Evolutionary conservation across 768 basidiomycete species (phyloP), one percentile per base, ranked within the genome.

Genomic region (Tulasnella sp.): DNA sequence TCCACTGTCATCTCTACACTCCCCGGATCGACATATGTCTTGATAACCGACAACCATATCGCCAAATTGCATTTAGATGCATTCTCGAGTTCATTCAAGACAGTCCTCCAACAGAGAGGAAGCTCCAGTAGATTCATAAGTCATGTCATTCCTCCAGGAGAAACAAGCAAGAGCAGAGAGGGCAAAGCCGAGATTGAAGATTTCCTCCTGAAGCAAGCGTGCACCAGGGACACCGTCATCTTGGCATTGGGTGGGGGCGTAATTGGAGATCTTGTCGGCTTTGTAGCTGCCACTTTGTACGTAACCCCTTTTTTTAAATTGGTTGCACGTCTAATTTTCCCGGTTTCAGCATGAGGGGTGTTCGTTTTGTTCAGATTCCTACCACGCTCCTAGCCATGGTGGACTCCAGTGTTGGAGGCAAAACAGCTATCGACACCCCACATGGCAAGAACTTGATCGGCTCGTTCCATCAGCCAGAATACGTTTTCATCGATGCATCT

Each of bases 381-480:
- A 96, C 95, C 0, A 95, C 92, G 0, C 72, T 99, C 1, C 75
- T 99, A 53, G 90, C 92, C 5, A 99, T 99, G 95, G 95, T 99
- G 20, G 95, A 99, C 66, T 96, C 92, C 0, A 82, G 88, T 54
- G 81, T 99, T 37, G 95, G 95, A 4, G 93, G 95, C 31, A 99
- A 96, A 72, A 99, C 95, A 0, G 93, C 95, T n/a, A 91, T 98
- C 55, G 95, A 99, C 63, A 96, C 93, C 0, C 90, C 89, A 2
- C 87, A 90, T 57, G 95, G 95, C 49, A 99, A 99, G 70, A 99
- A 99, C 66, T 76, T 98, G 58, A 89, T 99, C 58, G 95, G 95
- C 53, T 85, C 93, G 4, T 99, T 98, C 72, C 91, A 90, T 88
- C 93, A 98, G 66, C 95, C 95, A 0, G 78, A 85, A 59, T 96